Percentiles rank a stretch among this genome's conserved stretches.
Conservation (phyloP, 768 basidiomycete species). For the Epithele typhae region DNA sequence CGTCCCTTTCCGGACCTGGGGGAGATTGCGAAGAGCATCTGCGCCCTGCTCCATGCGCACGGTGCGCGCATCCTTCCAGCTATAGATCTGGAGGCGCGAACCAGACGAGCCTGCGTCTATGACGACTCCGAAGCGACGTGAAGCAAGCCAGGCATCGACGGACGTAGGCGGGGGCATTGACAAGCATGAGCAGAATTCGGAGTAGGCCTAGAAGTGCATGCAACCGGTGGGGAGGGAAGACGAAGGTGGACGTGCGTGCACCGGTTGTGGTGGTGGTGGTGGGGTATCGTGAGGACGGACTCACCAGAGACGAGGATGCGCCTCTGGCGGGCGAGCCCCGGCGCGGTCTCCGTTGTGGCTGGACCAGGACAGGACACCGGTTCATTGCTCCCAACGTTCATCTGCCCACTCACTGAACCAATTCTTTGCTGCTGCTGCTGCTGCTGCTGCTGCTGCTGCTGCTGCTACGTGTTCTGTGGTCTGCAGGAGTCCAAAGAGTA, state of each 20-base stretch:
- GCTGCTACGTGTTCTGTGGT: too few relatives aligned
- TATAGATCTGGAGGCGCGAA: conserved; percentile 93
- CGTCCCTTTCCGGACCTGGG: conserved; percentile 90
- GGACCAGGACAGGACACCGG: too few relatives aligned
- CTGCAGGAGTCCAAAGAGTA: too few relatives aligned
- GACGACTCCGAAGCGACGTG: conserved; percentile 86
- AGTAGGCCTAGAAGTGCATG: neutral
- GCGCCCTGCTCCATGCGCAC: conserved; percentile 49
- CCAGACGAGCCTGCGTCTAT: conserved; percentile 99
- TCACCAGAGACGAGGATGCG: too few relatives aligned
- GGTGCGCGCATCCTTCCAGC: conserved; percentile 82
- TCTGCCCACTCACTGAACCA: too few relatives aligned
- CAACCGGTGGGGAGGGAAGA: neutral
- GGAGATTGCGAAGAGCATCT: conserved; percentile 52
- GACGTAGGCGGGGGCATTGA: conserved; percentile 74
- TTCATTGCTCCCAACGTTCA: too few relatives aligned
- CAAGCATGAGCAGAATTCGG: conserved; percentile 17
- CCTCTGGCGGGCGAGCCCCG: too few relatives aligned
- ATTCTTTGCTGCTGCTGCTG: too few relatives aligned
- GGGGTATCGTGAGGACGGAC: too few relatives aligned
- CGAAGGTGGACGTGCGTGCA: neutral
- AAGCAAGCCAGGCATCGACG: conserved; percentile 70
- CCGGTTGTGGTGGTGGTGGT: too few relatives aligned
- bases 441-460: too few relatives aligned
- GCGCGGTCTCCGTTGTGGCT: too few relatives aligned